Evolutionary conservation across 768 basidiomycete species (phyloP).

Genomic region (Daedaleopsis nitida): DNA sequence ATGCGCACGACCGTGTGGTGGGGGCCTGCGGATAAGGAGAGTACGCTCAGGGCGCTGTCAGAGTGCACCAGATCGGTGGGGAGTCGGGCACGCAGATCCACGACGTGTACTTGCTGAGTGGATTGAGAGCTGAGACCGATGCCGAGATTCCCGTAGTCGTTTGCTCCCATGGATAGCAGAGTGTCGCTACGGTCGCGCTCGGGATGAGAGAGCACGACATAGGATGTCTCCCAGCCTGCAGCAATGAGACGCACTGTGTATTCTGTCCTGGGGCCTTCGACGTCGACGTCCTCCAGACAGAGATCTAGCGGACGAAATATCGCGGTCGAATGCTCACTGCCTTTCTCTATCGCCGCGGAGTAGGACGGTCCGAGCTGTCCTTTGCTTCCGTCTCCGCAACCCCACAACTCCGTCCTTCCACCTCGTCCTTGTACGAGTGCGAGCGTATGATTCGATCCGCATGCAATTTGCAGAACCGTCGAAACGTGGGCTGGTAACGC

Average conservation of each 20-base stretch:
- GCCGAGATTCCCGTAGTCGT: constrained; percentile 86
- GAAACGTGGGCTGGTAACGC: constrained; percentile 28
- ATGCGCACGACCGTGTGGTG: constrained; percentile 68
- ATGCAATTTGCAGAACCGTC: constrained; percentile 52
- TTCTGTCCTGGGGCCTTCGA: constrained; percentile 27
- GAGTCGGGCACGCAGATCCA: constrained; percentile 38
- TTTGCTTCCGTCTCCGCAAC: constrained; percentile 73
- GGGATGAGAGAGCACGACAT: constrained; percentile 56
- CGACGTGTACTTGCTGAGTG: constrained; percentile 36
- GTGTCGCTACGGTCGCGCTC: constrained; percentile 45
- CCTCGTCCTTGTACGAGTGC: constrained; percentile 50
- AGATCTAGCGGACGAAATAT: constrained; percentile 54
- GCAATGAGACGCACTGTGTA: constrained; percentile 55
- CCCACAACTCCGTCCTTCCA: constrained; percentile 56
- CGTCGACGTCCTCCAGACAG: constrained; percentile 35
- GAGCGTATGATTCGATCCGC: constrained; percentile 82
- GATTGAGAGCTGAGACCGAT: constrained; percentile 35
- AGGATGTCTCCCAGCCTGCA: constrained; percentile 85
- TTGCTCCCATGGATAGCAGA: constrained; percentile 77
- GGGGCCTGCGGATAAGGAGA: constrained; percentile 56
- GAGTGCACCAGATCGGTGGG: background rate
- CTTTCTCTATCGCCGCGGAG: constrained; percentile 4
- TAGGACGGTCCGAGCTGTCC: constrained; percentile 71
- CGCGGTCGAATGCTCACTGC: constrained; percentile 21
- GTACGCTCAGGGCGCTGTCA: constrained; percentile 7